Evolutionary conservation across 495 filamentous ascomycete genomes (phyloP), one percentile per base, ranked within the genome.

Genomic region (Parathielavia appendiculata): DNA sequence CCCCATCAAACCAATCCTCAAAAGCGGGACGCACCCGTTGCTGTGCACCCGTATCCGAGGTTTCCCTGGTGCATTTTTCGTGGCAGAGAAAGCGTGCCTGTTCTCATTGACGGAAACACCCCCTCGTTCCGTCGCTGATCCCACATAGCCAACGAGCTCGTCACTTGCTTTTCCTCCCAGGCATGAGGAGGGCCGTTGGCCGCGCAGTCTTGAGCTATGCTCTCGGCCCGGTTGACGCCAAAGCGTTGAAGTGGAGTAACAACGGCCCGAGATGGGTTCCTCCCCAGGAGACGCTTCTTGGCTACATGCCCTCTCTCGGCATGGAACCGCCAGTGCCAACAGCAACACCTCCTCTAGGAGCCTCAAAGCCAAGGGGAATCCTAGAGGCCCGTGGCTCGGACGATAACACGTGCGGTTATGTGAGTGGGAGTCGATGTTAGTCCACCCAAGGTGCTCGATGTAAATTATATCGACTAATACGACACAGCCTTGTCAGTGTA

Each of bases 361-460:
- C 22, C 16, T 48, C 23, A 4, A 32, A 36, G 22, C 5, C 17
- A 35, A 43, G 13, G 53, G 40, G 17, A 39, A 22, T 16, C 5
- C 20, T 49, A 34, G 17, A 17, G 45, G 50, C 47, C 23, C 54
- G 62, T 4, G 57, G 19, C 26, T 7, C 52, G 8, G 38, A 43
- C 9, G 56, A 63, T 19, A 65, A 69, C 39, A 70, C 68, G 1
- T 70, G 68, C 41, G 68, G 50, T 17, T 70, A 65, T 40, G 50
- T 68, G 11, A 54, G 44, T 30, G 68, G 65, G 11, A 57, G 43
- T 1, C 22, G 7, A 11, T 41, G 67, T 70, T 23, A 57, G 60
- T 45, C 8, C 2, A 26, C 2, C 54, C 17, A 10, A n/a, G n/a
- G n/a, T n/a, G n/a, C n/a, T n/a, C n/a, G n/a, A 19, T 20, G 7